Conservation (phyloP, 495 filamentous ascomycete species). For the Talaromyces nanjingensis region DNA sequence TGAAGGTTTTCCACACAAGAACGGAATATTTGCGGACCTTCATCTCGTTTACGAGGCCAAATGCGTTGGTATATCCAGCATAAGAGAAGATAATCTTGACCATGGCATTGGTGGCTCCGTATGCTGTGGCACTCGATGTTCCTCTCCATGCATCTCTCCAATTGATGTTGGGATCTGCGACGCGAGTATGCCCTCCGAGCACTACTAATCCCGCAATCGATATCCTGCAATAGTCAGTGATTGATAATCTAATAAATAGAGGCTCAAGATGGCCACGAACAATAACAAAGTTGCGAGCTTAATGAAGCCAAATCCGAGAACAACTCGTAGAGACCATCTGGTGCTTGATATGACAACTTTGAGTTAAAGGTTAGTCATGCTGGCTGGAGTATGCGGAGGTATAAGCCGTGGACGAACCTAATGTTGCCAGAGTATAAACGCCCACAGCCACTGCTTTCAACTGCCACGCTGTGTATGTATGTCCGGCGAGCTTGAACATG, state of each 20-base stretch:
- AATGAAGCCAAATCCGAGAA: conserved; percentile 47
- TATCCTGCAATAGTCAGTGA: conserved; percentile 7
- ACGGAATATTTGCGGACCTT: conserved; percentile 38
- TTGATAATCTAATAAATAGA: not conserved
- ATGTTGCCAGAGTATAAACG: conserved; percentile 31
- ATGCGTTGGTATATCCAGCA: conserved; percentile 54
- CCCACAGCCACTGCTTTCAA: conserved; percentile 57
- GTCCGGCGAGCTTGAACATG: conserved; percentile 41
- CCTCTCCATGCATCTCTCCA: conserved; percentile 53
- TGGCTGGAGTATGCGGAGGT: not conserved
- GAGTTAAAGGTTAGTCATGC: conserved; percentile 16
- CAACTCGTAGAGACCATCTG: conserved; percentile 45
- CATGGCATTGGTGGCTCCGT: conserved; percentile 52
- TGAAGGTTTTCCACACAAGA: conserved; percentile 7
- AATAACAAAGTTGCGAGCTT: conserved; percentile 7
- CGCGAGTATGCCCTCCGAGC: conserved; percentile 48
- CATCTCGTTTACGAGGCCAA: conserved; percentile 61
- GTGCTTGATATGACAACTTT: conserved; percentile 50
- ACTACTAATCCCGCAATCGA: conserved; percentile 32
- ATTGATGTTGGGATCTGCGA: conserved; percentile 49
- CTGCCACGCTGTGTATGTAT: conserved; percentile 46
- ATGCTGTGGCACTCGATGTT: conserved; percentile 38
- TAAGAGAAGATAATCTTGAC: conserved; percentile 61
- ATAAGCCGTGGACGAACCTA: conserved; percentile 10
- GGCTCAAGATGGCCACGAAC: not conserved